Evolutionary conservation across 2,329 filamentous ascomycete genomes (phyloP), one percentile per base, ranked within the genome.

Genomic region (Tolypocladium pustulatum): DNA sequence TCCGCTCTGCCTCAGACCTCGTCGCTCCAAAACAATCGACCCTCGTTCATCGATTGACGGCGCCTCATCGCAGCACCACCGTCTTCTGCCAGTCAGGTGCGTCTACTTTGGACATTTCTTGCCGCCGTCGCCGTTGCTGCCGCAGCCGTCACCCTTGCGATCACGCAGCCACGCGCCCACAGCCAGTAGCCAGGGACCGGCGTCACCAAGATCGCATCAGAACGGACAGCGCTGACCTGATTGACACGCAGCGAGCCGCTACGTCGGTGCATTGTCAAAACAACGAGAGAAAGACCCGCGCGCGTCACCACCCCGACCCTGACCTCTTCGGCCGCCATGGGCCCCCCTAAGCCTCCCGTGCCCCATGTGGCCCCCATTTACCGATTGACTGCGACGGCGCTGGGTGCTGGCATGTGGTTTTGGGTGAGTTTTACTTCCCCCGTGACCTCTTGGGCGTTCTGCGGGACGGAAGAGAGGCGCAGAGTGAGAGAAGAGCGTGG

Each of bases 321-420:
- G 49, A 53, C 37, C 13, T 22, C 41, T 46, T 9, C 20, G 55
- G 64, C 67, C 60, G 65, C 66, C 59, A 71, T 69, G 64, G 71
- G 71, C 13, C 71, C 71, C 43, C 72, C 71, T 17, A 75, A 72
- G 64, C 73, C 74, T 56, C 75, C 75, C 1, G 68, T 75, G 66
- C 77, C 80, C 63, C 79, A 80, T 65, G 80, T 81, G 62, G 76
- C 77, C 43, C 73, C 74, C 56, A 71, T 96, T 65, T 96, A 97
- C 80, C 85, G 90, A 72, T 88, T 93, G 74, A 83, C 87, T 60
- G 93, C 90, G 54, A 97, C 91, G 52, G 90, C 87, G 62, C 81
- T 99, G 63, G 90, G 91, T 66, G 94, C 94, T 58, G 90, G 89
- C 77, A 99, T 97, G 94, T 99, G 94, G 94, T 97, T 99, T 78